Evolutionary conservation across 1,139 yeast species (phyloP), one percentile per base, ranked within the genome.

Genomic region (Blastobotrys raffinosifermentans): DNA sequence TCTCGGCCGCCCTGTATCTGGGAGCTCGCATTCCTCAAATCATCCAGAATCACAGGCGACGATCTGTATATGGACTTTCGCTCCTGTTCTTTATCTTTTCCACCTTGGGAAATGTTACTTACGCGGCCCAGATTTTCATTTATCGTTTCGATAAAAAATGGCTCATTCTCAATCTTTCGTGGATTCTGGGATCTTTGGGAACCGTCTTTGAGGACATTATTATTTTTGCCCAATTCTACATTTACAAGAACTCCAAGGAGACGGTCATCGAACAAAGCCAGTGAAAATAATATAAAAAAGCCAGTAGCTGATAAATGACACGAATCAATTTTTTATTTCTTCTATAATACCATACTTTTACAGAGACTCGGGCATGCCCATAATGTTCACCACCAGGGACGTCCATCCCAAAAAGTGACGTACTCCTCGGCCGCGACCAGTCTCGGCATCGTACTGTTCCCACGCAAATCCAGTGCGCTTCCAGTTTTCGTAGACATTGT

Each of bases 331-430:
- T 32, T n/a, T n/a, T n/a, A n/a, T n/a, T n/a, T 9, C 21, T 7
- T 19, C 21, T 19, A 19, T 19, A 19, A 6, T 9, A 19, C 9
- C 21, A 19, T 19, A 6, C 21, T 7, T 19, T 19, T 40, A 32
- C 22, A 57, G 29, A 15, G 34, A 39, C 44, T 73, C 77, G 1
- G 91, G 89, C 84, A 83, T 77, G 36, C 72, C 71, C 93, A 93
- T 83, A 57, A 91, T 83, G 49, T 77, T 69, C 9, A 85, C 75
- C 4, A 84, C 81, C 43, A 87, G 63, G 0, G 95, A 78, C 0
- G 96, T 80, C 98, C 98, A 91, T 2, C 98, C 98, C 32, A 87
- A 69, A 63, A 91, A 91, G 55, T 86, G 91, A 57, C 83, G 80
- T 4, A 91, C 93, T 6, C 97, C 87, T 51, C 76, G 75, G 1